Base-by-base conservation (phyloP, 2,329 filamentous ascomycete genomes). In the Colletotrichum euphorbiae region DNA sequence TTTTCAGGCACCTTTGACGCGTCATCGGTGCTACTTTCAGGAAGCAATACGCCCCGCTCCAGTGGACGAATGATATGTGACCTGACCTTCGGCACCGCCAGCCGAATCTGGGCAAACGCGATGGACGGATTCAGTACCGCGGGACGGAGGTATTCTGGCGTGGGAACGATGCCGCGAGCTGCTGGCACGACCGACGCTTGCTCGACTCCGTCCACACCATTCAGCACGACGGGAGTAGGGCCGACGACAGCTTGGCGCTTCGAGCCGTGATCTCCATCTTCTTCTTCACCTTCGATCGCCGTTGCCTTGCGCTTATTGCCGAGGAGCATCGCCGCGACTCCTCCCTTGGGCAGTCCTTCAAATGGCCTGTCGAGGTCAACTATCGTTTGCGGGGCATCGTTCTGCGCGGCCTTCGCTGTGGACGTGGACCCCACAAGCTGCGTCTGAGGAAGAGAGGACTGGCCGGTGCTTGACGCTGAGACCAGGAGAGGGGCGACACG, bases 291-390 rank as follows among this genome's bases (percentile, higher is more conserved):
- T 66, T 97, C 93, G 4, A 91, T 80, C 6, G 87, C 86, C 15
- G 89, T 87, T 54, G 91, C 89, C 75, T 96, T 97, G 28, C 96
- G 87, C 80, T 98, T 99, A 77, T 97, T 99, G 0, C 96, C 96
- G 19, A 98, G 86, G 1, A 99, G 82, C 81, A 99, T 88, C 2
- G 93, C 87, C 1, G 93, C 89, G 17, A 99, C 85, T 3, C 96
- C 96, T 24, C 96, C 96, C 76, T 92, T 93, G 0, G 96, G 96
- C 46, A 98, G 84, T 1, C 95, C 94, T 72, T 99, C 95, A 71
- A 94, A 97, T 1, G 96, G 96, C 75, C 96, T 97, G 15, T 93
- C 96, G 2, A 99, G 85, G 78, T 99, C 96, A 8, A 99, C 82
- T 19, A 95, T 90, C 11, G 92, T 92, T 73, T 94, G 91, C 0